A percentile compares a stretch with the other conserved stretches of the same genome.
These are phyloP conservation scores for Gastrolobium bilobum DNA, from an alignment of 306 rosid species.

Conservation along the genomic window DNA sequence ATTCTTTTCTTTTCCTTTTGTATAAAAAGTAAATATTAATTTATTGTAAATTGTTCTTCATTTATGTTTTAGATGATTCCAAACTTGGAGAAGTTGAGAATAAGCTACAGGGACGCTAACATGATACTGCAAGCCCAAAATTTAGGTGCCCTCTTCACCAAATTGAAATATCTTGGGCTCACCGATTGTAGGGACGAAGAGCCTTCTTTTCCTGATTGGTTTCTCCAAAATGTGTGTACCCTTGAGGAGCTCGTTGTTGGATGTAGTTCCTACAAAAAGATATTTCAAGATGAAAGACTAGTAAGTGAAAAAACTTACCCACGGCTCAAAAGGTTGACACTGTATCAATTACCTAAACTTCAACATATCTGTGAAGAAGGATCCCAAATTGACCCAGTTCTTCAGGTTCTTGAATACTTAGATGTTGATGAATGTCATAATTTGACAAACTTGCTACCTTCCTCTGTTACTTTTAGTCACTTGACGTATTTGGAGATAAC, in stretches of 20 bases:
- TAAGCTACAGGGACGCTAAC: neutral
- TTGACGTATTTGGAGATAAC: too few relatives aligned
- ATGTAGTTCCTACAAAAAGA: too few relatives aligned
- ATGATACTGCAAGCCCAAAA: neutral
- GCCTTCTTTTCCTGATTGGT: neutral
- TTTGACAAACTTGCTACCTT: too few relatives aligned
- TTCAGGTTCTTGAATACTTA: too few relatives aligned
- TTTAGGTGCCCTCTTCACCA: neutral
- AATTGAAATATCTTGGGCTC: neutral
- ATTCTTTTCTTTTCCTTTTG: too few relatives aligned
- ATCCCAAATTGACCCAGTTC: too few relatives aligned
- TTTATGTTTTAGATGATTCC: neutral
- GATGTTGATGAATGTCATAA: too few relatives aligned
- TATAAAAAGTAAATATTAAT: neutral
- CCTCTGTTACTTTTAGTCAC: too few relatives aligned
- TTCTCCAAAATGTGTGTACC: too few relatives aligned
- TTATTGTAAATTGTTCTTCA: neutral
- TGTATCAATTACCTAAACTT: too few relatives aligned
- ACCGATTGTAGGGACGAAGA: fast-evolving
- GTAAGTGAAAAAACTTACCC: neutral
- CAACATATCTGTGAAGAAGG: too few relatives aligned
- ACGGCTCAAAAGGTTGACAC: neutral
- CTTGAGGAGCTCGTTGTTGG: too few relatives aligned
- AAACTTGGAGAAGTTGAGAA: neutral
- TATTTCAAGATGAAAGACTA: neutral